Conservation (phyloP, 177 flowering plant species). For the Telopea speciosissima region DNA sequence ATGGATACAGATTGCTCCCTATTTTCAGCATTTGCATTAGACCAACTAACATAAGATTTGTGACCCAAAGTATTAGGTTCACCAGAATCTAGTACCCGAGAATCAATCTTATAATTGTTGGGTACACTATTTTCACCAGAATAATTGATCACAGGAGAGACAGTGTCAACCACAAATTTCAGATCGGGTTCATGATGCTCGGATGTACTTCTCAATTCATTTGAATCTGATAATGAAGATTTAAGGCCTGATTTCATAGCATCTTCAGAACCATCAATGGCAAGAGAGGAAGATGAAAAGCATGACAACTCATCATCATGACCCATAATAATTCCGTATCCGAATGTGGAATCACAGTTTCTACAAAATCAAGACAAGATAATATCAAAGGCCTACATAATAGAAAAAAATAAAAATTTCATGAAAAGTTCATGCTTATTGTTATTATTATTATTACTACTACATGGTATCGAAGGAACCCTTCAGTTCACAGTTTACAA, state of each 20-base stretch:
- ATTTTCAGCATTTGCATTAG: constrained; percentile 21
- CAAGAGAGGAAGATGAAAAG: constrained; percentile 49
- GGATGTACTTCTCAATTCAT: constrained; percentile 18
- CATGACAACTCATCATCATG: constrained; percentile 55
- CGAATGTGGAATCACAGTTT: constrained; percentile 74
- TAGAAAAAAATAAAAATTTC: background rate
- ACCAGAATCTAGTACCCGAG: constrained; percentile 14
- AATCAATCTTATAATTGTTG: constrained; percentile 16
- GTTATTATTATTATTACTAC: too few relatives aligned
- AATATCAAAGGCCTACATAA: background rate
- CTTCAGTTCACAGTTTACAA: too few relatives aligned
- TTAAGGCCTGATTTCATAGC: constrained; percentile 28
- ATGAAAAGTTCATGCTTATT: background rate
- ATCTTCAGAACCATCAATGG: constrained; percentile 41
- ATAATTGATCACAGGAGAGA: constrained; percentile 19
- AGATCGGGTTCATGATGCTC: constrained; percentile 28
- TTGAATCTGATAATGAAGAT: constrained; percentile 34
- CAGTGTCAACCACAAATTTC: constrained; percentile 11
- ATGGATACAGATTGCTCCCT: constrained; percentile 18
- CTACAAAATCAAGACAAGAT: constrained; percentile 31
- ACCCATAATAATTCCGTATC: constrained; percentile 35
- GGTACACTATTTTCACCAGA: constrained; percentile 16
- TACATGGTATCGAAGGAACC: too few relatives aligned
- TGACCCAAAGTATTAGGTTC: constrained; percentile 17
- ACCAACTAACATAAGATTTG: constrained; percentile 18